Base-by-base conservation (phyloP, 2,329 filamentous ascomycete genomes). In the Fusarium sp. region DNA sequence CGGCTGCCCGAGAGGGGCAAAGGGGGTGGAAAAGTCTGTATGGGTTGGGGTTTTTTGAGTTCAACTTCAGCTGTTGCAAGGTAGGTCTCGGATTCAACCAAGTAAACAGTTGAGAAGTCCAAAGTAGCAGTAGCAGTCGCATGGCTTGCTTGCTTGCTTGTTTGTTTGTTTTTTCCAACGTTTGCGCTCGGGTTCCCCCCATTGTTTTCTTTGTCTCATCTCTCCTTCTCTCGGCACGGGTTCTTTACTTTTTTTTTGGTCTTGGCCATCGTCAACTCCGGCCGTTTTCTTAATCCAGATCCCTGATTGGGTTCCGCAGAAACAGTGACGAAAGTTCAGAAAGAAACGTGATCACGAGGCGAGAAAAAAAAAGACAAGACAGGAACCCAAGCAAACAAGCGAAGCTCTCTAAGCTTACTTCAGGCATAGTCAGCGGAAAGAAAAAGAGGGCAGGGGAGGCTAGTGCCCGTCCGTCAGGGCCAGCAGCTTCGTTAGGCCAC, bases 11-110 rank as follows among this genome's bases (percentile, higher is more conserved):
- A 65, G 67, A 60, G 71, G 71, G 64, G 59, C 45, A 35, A 66
- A 63, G 50, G 58, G 71, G 35, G 52, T 74, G 31, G 66, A 74
- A 73, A 74, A 69, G 71, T 63, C 47, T 69, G 57, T 72, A 66
- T 74, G 61, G 67, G 70, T 67, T 71, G 57, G 63, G 67, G 60
- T 73, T 52, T 66, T 60, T 62, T 50, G 52, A 59, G 64, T 69
- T 74, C 71, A 62, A 34, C 64, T 72, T 63, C 66, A 59, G 38
- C n/a, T 60, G 66, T 71, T 71, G 42, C 42, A 47, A 47, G 56
- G 63, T 56, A 47, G 50, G 63, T 56, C 27, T 67, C 67, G 40
- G 60, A 27, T 27, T 60, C 34, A 67, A 45, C 62, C 58, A 45
- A 67, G 70, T 35, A 35, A 42, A 42, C 31, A 57, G 40, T 67